Evolutionary conservation across 345 rosid species (phyloP).

Genomic region (Mangifera indica): DNA sequence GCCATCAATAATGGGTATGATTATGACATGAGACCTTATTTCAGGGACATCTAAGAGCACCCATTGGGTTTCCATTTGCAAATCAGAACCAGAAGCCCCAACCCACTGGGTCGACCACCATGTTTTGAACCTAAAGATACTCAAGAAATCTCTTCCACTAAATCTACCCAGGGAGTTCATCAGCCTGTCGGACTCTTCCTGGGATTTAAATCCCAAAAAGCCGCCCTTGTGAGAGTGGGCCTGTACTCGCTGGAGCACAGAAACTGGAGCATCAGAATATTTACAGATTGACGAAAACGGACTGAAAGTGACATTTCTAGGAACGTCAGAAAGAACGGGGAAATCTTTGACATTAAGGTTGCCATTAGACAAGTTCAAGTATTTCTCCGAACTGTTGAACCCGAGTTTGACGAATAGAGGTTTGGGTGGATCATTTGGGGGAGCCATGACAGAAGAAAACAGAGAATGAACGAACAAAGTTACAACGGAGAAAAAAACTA

Average conservation of each 20-base stretch:
- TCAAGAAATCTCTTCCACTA: slow-evolving; percentile 50
- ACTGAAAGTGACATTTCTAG: slow-evolving; percentile 51
- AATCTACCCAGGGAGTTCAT: slow-evolving; percentile 68
- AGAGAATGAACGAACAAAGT: slow-evolving; percentile 10
- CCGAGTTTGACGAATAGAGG: slow-evolving; percentile 17
- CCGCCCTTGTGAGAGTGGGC: slow-evolving; percentile 57
- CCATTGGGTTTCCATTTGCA: slow-evolving; percentile 85
- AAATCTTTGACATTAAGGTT: slow-evolving; percentile 46
- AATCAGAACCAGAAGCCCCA: slow-evolving; percentile 71
- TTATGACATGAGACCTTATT: slow-evolving; percentile 47
- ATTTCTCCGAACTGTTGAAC: slow-evolving; percentile 23
- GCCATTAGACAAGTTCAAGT: slow-evolving; percentile 44
- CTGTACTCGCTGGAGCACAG: slow-evolving; percentile 48
- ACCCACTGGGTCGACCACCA: slow-evolving; percentile 96
- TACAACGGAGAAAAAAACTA: background rate
- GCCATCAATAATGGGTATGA: slow-evolving; percentile 68
- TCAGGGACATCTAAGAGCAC: slow-evolving; percentile 65
- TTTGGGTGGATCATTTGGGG: slow-evolving; percentile 44
- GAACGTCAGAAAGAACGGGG: slow-evolving; percentile 62
- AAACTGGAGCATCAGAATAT: slow-evolving; percentile 52
- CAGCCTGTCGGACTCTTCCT: slow-evolving; percentile 37
- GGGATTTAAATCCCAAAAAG: slow-evolving; percentile 61
- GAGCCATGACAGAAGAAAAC: slow-evolving; percentile 48
- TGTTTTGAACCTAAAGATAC: slow-evolving; percentile 75
- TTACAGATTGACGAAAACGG: slow-evolving; percentile 42